Base-by-base conservation (phyloP, 352 stramenopile genomes). In the Phytopythium boreale region DNA sequence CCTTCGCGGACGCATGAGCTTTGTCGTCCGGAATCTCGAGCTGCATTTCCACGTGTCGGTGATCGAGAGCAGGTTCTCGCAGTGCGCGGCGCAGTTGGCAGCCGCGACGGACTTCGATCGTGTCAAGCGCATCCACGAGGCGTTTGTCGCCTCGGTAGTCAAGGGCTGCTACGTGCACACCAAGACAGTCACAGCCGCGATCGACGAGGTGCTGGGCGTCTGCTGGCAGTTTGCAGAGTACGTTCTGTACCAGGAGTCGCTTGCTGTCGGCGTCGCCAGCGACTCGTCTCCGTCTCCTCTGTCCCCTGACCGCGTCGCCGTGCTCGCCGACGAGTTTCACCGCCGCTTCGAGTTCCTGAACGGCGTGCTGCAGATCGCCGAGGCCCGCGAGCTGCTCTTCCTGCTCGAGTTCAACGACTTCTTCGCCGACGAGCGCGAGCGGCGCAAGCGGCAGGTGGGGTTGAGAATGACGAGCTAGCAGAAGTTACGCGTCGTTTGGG, bases 41-140 rank as follows among this genome's bases (percentile, higher is more conserved):
- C 67, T 90, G 41, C 79, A 92, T 57, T 92, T 92, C 51, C 84
- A 94, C 39, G 76, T 94, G 46, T 87, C 87, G 60, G 84, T 94
- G 47, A 82, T 94, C 61, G 80, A 92, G 62, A 74, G 66, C 55
- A 80, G 69, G 51, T 92, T 87, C 53, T 68, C 69, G 34, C 80
- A 86, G 64, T 90, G 78, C 37, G 53, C 89, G 27, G 58, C 64
- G 4, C 71, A 90, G n/a, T 74, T 92, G 27, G 63, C 79, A 11
- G 61, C 59, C 1, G 76, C 82, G 20, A 27, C 67, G 0, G 81
- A 94, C 61, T 91, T 92, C 59, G 86, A 94, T 53, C 68, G 72
- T 17, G 83, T 86, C 31, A 90, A 92, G 67, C 76, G 79, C 2
- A 50, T 88, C 14, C 86, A 94, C 59, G 86, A 90, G 41, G 71